Percentiles rank a stretch among this genome's conserved stretches.
Evolutionary conservation across 1,284 basidiomycete species (phyloP).

Genomic region (Malassezia equina): DNA sequence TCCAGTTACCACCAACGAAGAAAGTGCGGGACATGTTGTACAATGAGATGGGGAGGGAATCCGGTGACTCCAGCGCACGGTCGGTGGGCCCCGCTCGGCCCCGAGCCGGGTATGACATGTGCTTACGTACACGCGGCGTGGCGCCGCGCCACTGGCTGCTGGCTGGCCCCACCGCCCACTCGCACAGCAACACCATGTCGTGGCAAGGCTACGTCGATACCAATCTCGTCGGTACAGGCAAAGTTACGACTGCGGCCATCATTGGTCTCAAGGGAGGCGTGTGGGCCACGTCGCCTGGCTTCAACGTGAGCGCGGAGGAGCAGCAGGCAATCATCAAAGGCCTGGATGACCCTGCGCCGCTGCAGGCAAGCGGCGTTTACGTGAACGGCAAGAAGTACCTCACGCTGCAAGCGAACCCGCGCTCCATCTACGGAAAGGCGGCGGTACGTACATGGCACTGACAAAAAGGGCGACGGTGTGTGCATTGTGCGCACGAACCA

Average conservation of each 20-base stretch:
- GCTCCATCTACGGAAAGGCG: slow-evolving; percentile 72
- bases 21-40: slow-evolving; percentile 35
- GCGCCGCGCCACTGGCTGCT: neutral
- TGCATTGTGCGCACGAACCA: slow-evolving; percentile 78
- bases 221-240: slow-evolving; percentile 69
- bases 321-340: slow-evolving; percentile 60
- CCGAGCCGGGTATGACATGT: neutral
- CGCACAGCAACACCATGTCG: slow-evolving; percentile 24
- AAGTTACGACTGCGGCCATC: slow-evolving; percentile 70
- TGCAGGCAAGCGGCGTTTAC: slow-evolving; percentile 57
- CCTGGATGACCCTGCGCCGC: slow-evolving; percentile 52
- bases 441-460: slow-evolving; percentile 53
- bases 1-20: slow-evolving; percentile 47
- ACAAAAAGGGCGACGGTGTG: slow-evolving; percentile 63
- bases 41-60: neutral
- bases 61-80: neutral
- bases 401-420: slow-evolving; percentile 56
- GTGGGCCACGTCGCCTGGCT: slow-evolving; percentile 71
- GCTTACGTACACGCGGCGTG: neutral
- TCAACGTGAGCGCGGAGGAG: slow-evolving; percentile 64
- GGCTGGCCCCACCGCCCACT: neutral
- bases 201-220: slow-evolving; percentile 71
- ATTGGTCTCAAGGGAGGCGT: slow-evolving; percentile 73
- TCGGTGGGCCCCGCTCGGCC: neutral
- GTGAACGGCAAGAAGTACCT: slow-evolving; percentile 73